phyloP scores from a whole-genome alignment of 352 stramenopile species.

The Globisporangium radiosum region DNA sequence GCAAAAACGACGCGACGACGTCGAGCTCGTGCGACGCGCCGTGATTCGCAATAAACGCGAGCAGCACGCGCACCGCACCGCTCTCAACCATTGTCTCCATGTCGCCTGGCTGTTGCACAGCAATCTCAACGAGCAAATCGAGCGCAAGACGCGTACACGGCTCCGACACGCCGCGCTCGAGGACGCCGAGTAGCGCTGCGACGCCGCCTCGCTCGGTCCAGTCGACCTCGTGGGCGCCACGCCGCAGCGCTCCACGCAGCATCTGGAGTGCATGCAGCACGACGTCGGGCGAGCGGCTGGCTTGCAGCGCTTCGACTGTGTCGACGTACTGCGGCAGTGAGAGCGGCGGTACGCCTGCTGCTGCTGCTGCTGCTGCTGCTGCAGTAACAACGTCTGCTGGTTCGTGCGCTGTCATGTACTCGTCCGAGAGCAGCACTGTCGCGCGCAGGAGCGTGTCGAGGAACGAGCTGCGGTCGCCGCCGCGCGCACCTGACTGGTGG shows the following conservation, averaged over 20 bases:
- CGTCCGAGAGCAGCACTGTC: slow-evolving; percentile 8
- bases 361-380: not conserved
- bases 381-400: not conserved
- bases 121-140: slow-evolving; percentile 34
- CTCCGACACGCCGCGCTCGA: slow-evolving; percentile 33
- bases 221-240: slow-evolving; percentile 20
- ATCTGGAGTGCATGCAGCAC: slow-evolving; percentile 27
- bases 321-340: slow-evolving; percentile 11
- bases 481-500: slow-evolving; percentile 1
- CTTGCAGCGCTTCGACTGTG: slow-evolving; percentile 8
- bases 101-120: slow-evolving; percentile 27
- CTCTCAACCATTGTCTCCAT: slow-evolving; percentile 33
- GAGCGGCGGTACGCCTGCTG: not conserved
- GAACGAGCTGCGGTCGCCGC: slow-evolving; percentile 11
- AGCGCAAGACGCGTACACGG: slow-evolving; percentile 28
- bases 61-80: slow-evolving; percentile 38
- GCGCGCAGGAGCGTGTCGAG: slow-evolving; percentile 11
- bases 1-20: slow-evolving; percentile 38
- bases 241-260: slow-evolving; percentile 25
- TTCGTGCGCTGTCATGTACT: slow-evolving; percentile 17
- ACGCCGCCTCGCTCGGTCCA: slow-evolving; percentile 35
- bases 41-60: slow-evolving; percentile 34
- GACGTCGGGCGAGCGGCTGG: not conserved
- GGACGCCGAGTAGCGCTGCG: slow-evolving; percentile 30
- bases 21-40: slow-evolving; percentile 29